These are phyloP conservation scores for Metrosideros polymorpha DNA, from an alignment of 441 rosid species.

Conservation along the genomic window DNA sequence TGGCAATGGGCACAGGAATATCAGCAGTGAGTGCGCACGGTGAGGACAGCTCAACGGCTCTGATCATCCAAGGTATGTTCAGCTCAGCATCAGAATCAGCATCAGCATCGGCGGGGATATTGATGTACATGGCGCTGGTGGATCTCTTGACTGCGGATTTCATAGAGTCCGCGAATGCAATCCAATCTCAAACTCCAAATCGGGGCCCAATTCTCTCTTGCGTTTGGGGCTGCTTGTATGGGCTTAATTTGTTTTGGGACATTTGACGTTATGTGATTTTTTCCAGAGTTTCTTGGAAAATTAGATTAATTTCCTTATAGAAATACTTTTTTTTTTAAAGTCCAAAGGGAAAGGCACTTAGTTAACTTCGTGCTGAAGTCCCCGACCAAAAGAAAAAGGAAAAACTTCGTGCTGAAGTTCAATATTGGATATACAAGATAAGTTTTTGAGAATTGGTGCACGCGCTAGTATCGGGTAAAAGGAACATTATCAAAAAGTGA, in stretches of 20 bases:
- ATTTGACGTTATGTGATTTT: background rate
- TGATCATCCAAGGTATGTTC: constrained; percentile 35
- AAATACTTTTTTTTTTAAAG: background rate
- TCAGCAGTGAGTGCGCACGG: constrained; percentile 14
- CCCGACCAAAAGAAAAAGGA: no score
- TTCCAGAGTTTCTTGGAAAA: background rate
- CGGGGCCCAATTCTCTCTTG: constrained; percentile 29
- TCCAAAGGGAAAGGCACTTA: background rate
- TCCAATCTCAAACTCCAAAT: constrained; percentile 29
- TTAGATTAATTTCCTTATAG: background rate
- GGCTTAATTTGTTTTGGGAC: constrained; percentile 12
- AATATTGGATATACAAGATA: background rate
- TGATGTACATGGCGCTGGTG: constrained; percentile 50
- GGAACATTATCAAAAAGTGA: background rate
- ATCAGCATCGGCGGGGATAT: constrained; percentile 44
- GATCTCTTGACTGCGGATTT: constrained; percentile 49
- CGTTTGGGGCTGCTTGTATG: constrained; percentile 37
- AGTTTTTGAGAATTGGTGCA: background rate
- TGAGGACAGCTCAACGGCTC: constrained; percentile 23
- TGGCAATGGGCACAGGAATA: constrained; percentile 37
- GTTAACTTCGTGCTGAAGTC: no score
- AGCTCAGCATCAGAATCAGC: no score
- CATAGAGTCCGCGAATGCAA: constrained; percentile 30
- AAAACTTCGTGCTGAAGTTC: background rate
- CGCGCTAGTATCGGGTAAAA: background rate